These are phyloP conservation scores for Trichosporon sp. DNA, from an alignment of 1,284 basidiomycete species.

Conservation along the genomic window DNA sequence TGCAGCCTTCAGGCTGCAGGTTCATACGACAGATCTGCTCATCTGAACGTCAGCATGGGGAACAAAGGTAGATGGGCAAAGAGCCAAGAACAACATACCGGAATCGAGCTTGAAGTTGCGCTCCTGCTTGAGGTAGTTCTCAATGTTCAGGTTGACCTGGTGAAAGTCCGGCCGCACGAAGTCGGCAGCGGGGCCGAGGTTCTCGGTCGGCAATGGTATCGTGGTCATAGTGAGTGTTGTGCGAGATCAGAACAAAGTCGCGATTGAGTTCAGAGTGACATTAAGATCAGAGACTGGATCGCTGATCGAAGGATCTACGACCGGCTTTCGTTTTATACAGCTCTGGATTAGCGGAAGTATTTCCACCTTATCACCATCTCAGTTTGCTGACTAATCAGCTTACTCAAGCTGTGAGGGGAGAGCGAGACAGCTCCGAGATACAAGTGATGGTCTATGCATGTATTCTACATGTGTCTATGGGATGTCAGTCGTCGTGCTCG, in stretches of 20 bases:
- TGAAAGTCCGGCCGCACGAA: conserved; percentile 86
- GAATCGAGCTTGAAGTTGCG: conserved; percentile 88
- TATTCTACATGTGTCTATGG: conserved; percentile 11
- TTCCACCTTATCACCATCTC: background rate
- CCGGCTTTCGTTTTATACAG: background rate
- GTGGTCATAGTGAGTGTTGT: conserved; percentile 24
- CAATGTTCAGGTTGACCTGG: conserved; percentile 85
- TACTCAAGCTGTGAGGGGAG: background rate
- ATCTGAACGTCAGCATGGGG: conserved; percentile 61
- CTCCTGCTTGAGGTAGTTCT: conserved; percentile 79
- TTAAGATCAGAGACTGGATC: background rate
- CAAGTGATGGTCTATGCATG: conserved; percentile 1
- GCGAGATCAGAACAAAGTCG: background rate
- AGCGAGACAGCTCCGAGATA: background rate
- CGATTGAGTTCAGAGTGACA: conserved; percentile 9
- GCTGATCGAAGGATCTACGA: background rate
- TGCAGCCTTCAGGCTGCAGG: conserved; percentile 76
- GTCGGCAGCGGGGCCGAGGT: conserved; percentile 60
- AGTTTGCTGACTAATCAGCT: conserved; percentile 21
- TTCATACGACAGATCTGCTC: conserved; percentile 86
- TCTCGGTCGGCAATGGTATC: conserved; percentile 33
- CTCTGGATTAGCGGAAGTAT: conserved; percentile 16
- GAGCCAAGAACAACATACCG: conserved; percentile 60
- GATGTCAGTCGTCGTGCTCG: background rate
- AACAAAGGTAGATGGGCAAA: conserved; percentile 20